phyloP scores from a whole-genome alignment of 805 yeast genomes.

The Metschnikowia santaceciliae region DNA sequence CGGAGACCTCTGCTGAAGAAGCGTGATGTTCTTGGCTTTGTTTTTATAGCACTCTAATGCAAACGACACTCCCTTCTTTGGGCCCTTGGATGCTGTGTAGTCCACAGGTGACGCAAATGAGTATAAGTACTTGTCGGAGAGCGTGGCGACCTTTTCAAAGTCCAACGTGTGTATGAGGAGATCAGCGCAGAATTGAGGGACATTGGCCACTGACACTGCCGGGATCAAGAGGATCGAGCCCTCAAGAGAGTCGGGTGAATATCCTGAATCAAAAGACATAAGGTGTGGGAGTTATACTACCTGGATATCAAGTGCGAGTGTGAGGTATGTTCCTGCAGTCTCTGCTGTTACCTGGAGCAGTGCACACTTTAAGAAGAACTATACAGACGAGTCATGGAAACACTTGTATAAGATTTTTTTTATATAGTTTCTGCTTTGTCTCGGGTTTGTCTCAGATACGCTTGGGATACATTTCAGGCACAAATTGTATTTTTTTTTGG shows the following conservation, averaged over 20 bases:
- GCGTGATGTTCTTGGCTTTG: conserved; percentile 37
- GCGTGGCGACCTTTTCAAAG: conserved; percentile 47
- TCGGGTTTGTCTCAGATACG: too few species aligned
- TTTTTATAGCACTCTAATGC: conserved; percentile 63
- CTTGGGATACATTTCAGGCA: too few species aligned
- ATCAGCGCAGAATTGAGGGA: conserved; percentile 80
- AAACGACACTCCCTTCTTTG: conserved; percentile 45
- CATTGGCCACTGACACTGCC: conserved; percentile 80
- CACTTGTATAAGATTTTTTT: too few species aligned
- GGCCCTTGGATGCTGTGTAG: conserved; percentile 17
- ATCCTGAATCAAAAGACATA: conserved; percentile 8
- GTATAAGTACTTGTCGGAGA: conserved; percentile 61
- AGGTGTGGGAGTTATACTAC: background rate
- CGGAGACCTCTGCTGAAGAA: conserved; percentile 85
- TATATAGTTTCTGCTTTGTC: too few species aligned
- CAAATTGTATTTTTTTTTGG: too few species aligned
- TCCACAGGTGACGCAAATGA: conserved; percentile 87
- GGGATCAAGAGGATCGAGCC: conserved; percentile 62
- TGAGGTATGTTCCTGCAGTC: background rate
- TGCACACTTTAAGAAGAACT: too few species aligned
- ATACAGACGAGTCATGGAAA: too few species aligned
- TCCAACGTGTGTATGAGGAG: conserved; percentile 62
- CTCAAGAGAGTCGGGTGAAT: conserved; percentile 5
- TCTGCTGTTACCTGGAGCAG: too few species aligned
- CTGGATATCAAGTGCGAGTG: background rate